phyloP scores from a whole-genome alignment of 441 rosid species.

The Gossypium davidsonii region DNA sequence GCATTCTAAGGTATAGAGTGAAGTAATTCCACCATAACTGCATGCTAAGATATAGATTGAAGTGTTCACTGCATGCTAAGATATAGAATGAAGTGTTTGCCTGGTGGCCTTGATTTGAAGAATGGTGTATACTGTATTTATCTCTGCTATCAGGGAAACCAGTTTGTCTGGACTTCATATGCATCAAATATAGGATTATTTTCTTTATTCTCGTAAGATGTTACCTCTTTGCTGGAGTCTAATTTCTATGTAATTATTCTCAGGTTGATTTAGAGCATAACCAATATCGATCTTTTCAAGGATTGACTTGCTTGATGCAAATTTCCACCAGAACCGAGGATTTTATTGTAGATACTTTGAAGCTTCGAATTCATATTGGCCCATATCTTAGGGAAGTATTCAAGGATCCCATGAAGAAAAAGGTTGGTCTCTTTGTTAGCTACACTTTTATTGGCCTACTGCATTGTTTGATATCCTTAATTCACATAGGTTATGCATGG shows the following conservation, averaged over 20 bases:
- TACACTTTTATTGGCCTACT: neutral
- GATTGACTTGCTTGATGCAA: constrained; percentile 88
- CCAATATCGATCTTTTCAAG: constrained; percentile 94
- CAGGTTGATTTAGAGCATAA: constrained; percentile 97
- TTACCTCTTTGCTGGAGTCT: neutral
- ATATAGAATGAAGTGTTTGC: neutral
- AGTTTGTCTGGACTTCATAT: neutral
- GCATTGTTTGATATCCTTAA: constrained; percentile 25
- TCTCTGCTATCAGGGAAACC: neutral
- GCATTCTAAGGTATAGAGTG: neutral
- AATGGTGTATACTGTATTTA: neutral
- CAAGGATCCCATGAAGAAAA: constrained; percentile 84
- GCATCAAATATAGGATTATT: neutral
- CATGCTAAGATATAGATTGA: neutral
- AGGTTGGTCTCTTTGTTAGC: constrained; percentile 38
- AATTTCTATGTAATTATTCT: constrained; percentile 13
- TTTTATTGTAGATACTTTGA: constrained; percentile 74
- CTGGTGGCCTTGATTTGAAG: neutral
- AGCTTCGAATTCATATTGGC: constrained; percentile 77
- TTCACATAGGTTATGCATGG: constrained; percentile 89
- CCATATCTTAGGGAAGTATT: constrained; percentile 77
- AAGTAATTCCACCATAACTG: neutral
- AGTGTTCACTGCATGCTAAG: neutral
- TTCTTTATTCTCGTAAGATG: neutral
- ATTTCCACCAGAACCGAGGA: constrained; percentile 77